Evolutionary conservation across 2,329 filamentous ascomycete genomes (phyloP).

Genomic region (Fonsecaea pedrosoi): DNA sequence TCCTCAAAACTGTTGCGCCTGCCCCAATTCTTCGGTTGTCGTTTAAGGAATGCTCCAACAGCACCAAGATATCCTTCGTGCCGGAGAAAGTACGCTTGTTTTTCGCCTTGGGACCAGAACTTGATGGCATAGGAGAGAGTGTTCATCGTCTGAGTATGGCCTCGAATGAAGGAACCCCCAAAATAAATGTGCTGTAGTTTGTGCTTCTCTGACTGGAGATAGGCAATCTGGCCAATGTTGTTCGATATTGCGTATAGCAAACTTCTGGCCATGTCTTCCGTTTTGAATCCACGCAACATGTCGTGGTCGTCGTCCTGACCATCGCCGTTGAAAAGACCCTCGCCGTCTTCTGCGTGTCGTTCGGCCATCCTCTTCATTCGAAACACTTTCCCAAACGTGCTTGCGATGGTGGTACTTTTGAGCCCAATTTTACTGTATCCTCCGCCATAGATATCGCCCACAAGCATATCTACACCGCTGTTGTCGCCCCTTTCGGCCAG

Average conservation of each 20-base stretch:
- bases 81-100: constrained; percentile 93
- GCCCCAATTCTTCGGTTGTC: constrained; percentile 91
- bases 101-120: constrained; percentile 93
- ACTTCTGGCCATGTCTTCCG: constrained; percentile 86
- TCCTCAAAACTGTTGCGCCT: constrained; percentile 77
- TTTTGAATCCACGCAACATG: constrained; percentile 65
- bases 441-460: constrained; percentile 96
- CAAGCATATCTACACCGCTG: constrained; percentile 89
- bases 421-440: constrained; percentile 92
- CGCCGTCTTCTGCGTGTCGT: constrained; percentile 74
- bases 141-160: constrained; percentile 97
- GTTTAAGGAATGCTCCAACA: constrained; percentile 91
- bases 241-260: constrained; percentile 81
- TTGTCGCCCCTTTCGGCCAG: constrained; percentile 93
- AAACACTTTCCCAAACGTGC: constrained; percentile 96
- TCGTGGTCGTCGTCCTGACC: constrained; percentile 49
- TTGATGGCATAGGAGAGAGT: constrained; percentile 95
- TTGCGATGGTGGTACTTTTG: constrained; percentile 94
- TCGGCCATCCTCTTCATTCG: constrained; percentile 88
- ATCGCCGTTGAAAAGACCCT: constrained; percentile 60
- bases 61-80: constrained; percentile 96
- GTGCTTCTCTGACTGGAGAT: constrained; percentile 96
- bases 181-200: constrained; percentile 93
- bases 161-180: constrained; percentile 93
- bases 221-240: constrained; percentile 81